Percentiles rank a stretch among this genome's conserved stretches.
Conservation (phyloP, 2,329 filamentous ascomycete species). For the Diaporthe sp. region DNA sequence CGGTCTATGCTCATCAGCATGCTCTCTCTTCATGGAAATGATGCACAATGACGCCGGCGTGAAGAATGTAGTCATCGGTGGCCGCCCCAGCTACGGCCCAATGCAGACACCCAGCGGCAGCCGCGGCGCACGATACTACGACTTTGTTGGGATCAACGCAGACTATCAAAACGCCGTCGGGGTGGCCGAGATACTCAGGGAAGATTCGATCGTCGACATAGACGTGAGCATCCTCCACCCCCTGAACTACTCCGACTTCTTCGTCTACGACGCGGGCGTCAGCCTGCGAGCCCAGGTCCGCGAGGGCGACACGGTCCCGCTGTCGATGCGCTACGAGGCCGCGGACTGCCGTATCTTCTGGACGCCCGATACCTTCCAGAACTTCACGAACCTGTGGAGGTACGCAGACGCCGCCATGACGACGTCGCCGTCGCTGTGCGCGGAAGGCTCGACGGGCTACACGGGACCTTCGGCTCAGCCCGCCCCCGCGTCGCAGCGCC, state of each 20-base stretch:
- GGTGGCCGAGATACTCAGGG: no score
- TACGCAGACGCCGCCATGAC: constrained; percentile 9
- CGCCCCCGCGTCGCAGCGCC: no score
- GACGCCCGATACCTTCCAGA: constrained; percentile 63
- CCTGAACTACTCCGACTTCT: constrained; percentile 36
- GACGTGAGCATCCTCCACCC: neutral
- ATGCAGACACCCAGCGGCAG: constrained; percentile 75
- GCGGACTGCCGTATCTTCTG: constrained; percentile 73
- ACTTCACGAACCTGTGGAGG: constrained; percentile 66
- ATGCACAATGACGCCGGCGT: constrained; percentile 56
- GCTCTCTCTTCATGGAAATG: constrained; percentile 48
- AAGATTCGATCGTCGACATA: neutral
- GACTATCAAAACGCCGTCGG: neutral
- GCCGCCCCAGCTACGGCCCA: constrained; percentile 63
- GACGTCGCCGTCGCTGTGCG: neutral
- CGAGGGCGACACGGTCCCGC: constrained; percentile 49
- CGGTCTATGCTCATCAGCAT: constrained; percentile 48
- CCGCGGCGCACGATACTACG: constrained; percentile 61
- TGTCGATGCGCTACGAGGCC: constrained; percentile 73
- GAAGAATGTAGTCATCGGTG: constrained; percentile 70
- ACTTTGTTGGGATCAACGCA: constrained; percentile 39
- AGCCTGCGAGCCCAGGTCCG: constrained; percentile 46
- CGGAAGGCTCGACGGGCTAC: neutral
- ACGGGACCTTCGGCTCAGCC: neutral
- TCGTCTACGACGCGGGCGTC: constrained; percentile 39